A percentile compares a stretch with the other conserved stretches of the same genome.
These are phyloP conservation scores for Nothomitra cinnamomea DNA, from an alignment of 2,329 filamentous ascomycete genomes.

Conservation along the genomic window DNA sequence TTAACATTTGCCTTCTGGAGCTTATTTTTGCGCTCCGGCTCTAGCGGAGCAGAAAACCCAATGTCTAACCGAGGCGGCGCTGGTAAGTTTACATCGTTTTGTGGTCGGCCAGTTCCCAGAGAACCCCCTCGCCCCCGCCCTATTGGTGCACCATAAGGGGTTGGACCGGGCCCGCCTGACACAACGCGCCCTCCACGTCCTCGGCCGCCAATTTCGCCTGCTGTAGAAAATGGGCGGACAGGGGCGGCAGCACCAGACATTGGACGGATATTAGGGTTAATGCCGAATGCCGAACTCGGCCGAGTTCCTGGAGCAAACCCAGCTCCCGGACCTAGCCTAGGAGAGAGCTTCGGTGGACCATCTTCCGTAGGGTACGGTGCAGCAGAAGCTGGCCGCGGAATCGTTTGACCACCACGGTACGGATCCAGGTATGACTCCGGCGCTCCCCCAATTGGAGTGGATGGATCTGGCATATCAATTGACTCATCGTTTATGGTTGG, in stretches of 20 bases:
- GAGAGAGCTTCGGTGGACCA: constrained; percentile 18
- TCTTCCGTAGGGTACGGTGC: constrained; percentile 22
- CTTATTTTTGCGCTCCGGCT: constrained; percentile 4
- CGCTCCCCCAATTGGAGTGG: constrained; percentile 6
- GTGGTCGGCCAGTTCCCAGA: background rate
- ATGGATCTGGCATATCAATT: constrained; percentile 14
- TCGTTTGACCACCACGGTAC: background rate
- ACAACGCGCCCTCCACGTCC: constrained; percentile 3
- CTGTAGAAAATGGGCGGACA: background rate
- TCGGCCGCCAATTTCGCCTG: background rate
- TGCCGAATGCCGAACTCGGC: constrained; percentile 32
- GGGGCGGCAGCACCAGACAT: constrained; percentile 11
- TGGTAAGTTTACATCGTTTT: background rate
- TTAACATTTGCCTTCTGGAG: constrained; percentile 4
- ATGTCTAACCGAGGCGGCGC: constrained; percentile 5
- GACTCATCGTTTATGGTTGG: constrained; percentile 20
- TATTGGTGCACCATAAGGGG: background rate
- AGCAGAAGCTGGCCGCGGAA: constrained; percentile 10
- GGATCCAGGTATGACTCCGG: background rate
- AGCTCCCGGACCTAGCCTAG: constrained; percentile 13
- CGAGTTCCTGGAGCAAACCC: constrained; percentile 30
- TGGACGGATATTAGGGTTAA: constrained; percentile 26
- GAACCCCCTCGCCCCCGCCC: background rate
- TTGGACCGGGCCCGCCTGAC: background rate
- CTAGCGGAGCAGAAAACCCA: constrained; percentile 6